Conservation (phyloP, 306 rosid genomes). For the Astragalus membranaceus region DNA sequence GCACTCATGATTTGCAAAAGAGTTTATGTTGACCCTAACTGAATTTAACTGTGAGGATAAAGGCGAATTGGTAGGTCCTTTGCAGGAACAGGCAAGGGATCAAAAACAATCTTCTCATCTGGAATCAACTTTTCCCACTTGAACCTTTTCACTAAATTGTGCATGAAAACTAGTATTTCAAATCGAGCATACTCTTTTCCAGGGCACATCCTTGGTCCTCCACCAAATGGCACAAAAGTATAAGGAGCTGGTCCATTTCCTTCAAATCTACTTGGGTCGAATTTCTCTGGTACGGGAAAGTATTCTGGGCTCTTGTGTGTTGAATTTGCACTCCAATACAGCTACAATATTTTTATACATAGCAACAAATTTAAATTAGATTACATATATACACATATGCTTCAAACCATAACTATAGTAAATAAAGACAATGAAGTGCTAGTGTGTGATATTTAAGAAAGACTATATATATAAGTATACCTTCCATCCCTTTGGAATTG, state of each 20-base stretch:
- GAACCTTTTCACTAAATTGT: slow-evolving; percentile 64
- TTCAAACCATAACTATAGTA: too few relatives aligned
- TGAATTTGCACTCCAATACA: slow-evolving; percentile 84
- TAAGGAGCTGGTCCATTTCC: slow-evolving; percentile 81
- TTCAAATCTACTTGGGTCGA: slow-evolving; percentile 78
- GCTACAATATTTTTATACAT: slow-evolving; percentile 21
- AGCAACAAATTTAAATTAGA: neutral
- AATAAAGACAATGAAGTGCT: neutral
- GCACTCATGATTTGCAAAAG: neutral
- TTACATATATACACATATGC: too few relatives aligned
- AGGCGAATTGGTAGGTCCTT: slow-evolving; percentile 75
- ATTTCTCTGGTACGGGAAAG: slow-evolving; percentile 60
- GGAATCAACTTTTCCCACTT: slow-evolving; percentile 58
- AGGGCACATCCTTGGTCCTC: slow-evolving; percentile 98
- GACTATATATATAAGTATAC: slow-evolving; percentile 19
- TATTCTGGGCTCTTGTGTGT: slow-evolving; percentile 54
- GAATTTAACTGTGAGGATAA: slow-evolving; percentile 39
- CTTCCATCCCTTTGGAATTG: slow-evolving; percentile 97
- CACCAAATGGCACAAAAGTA: slow-evolving; percentile 86
- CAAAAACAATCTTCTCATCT: slow-evolving; percentile 48
- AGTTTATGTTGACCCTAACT: neutral
- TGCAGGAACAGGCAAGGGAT: slow-evolving; percentile 69
- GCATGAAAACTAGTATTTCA: slow-evolving; percentile 83
- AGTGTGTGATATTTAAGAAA: neutral
- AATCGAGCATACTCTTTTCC: slow-evolving; percentile 88